Conservation (phyloP, 176 grass and related monocot genomes). For the Triticum dicoccoides region DNA sequence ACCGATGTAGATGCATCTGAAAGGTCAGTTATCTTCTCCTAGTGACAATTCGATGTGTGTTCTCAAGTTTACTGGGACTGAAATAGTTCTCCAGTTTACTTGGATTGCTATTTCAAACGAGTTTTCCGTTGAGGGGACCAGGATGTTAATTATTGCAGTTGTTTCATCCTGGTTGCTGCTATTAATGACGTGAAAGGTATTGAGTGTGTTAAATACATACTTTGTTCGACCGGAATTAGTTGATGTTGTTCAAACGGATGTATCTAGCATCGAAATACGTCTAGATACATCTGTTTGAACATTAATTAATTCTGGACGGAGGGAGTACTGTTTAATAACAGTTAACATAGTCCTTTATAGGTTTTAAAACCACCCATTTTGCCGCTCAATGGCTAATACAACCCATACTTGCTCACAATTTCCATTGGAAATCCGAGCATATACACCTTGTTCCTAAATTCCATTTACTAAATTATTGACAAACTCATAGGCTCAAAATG, state of each 20-base stretch:
- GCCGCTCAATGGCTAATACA: neutral
- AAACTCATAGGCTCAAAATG: neutral
- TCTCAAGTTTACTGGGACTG: neutral
- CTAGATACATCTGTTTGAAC: too few relatives aligned
- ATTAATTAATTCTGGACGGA: too few relatives aligned
- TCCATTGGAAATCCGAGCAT: neutral
- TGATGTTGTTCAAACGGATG: too few relatives aligned
- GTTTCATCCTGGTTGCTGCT: conserved; percentile 1
- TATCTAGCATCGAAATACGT: too few relatives aligned
- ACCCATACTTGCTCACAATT: neutral
- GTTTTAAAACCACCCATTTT: neutral
- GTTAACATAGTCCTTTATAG: neutral
- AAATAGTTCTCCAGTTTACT: neutral
- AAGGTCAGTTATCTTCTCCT: conserved; percentile 56
- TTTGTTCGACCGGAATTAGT: too few relatives aligned
- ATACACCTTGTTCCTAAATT: neutral
- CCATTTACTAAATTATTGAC: neutral
- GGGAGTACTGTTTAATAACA: neutral
- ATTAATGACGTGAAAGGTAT: neutral
- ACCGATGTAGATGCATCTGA: conserved; percentile 73
- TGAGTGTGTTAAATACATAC: neutral
- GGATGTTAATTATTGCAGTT: neutral
- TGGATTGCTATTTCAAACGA: neutral
- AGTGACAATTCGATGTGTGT: conserved; percentile 14
- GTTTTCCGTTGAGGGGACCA: neutral